Evolutionary conservation across 2,329 filamentous ascomycete species (phyloP).

Genomic region (Xylariaceae sp.): DNA sequence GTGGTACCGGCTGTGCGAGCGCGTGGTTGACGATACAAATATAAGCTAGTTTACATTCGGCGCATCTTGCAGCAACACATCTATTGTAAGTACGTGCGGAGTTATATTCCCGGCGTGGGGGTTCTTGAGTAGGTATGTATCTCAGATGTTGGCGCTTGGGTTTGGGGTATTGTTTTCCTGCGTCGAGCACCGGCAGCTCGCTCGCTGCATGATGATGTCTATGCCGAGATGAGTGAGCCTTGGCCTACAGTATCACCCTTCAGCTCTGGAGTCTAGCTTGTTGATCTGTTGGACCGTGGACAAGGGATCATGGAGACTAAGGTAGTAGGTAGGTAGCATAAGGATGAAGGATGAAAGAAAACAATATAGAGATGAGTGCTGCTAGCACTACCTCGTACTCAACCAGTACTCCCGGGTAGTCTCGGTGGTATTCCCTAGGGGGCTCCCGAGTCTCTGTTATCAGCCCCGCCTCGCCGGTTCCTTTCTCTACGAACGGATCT

Average conservation of each 20-base stretch:
- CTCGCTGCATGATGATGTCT: constrained; percentile 18
- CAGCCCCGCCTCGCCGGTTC: not conserved
- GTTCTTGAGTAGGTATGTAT: constrained; percentile 6
- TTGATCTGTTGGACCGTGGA: no score
- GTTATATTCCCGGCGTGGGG: constrained; percentile 38
- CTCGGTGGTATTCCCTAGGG: not conserved
- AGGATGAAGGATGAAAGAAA: no score
- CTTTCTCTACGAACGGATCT: not conserved
- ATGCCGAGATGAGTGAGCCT: no score
- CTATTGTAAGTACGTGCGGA: constrained; percentile 28
- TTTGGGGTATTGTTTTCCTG: not conserved
- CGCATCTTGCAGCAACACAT: constrained; percentile 36
- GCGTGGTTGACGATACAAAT: constrained; percentile 29
- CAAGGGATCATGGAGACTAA: not conserved
- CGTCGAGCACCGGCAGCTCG: not conserved
- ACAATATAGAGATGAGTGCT: no score
- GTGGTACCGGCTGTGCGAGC: constrained; percentile 8
- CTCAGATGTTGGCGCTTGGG: not conserved
- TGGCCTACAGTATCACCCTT: no score
- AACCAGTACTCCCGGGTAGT: no score
- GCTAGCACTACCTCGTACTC: no score
- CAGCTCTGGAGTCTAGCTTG: no score
- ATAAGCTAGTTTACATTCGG: constrained; percentile 38
- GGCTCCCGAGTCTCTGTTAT: not conserved
- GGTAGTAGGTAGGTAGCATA: no score